A percentile compares a stretch with the other conserved stretches of the same genome.
These are phyloP conservation scores for Bruguiera parviflora DNA, from an alignment of 345 rosid species.

Conservation along the genomic window DNA sequence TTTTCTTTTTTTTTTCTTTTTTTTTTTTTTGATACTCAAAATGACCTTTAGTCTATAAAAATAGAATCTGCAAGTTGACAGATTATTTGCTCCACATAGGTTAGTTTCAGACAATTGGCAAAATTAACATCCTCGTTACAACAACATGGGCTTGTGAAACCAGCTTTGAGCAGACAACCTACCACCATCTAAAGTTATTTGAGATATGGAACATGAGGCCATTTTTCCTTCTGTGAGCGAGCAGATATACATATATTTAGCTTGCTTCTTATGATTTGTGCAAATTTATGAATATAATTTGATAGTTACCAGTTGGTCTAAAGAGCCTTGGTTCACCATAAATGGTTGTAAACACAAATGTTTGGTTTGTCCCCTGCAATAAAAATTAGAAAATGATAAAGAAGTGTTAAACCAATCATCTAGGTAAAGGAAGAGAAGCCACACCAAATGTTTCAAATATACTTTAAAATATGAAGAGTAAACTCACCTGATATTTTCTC, in stretches of 20 bases:
- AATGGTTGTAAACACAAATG: slow-evolving; percentile 85
- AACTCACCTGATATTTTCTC: slow-evolving; percentile 81
- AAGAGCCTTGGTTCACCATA: slow-evolving; percentile 88
- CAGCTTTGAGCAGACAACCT: neutral
- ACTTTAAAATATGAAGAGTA: neutral
- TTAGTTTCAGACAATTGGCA: neutral
- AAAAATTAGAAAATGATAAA: slow-evolving; percentile 4
- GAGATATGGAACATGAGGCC: neutral
- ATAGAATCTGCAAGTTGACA: neutral
- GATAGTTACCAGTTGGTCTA: slow-evolving; percentile 75
- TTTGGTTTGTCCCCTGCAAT: slow-evolving; percentile 68
- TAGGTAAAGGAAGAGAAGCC: neutral
- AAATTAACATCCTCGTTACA: neutral
- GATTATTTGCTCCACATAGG: neutral
- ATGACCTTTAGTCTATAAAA: neutral
- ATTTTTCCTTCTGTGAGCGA: neutral
- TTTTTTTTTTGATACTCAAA: neutral
- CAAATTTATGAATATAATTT: neutral
- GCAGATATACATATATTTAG: neutral
- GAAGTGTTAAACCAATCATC: neutral
- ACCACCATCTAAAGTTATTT: neutral
- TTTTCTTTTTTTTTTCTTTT: neutral
- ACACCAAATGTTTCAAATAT: slow-evolving; percentile 3
- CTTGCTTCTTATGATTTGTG: neutral
- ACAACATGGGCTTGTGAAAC: neutral